phyloP scores from a whole-genome alignment of 2,329 filamentous ascomycete species.

The Chrysoporthe deuterocubensis region DNA sequence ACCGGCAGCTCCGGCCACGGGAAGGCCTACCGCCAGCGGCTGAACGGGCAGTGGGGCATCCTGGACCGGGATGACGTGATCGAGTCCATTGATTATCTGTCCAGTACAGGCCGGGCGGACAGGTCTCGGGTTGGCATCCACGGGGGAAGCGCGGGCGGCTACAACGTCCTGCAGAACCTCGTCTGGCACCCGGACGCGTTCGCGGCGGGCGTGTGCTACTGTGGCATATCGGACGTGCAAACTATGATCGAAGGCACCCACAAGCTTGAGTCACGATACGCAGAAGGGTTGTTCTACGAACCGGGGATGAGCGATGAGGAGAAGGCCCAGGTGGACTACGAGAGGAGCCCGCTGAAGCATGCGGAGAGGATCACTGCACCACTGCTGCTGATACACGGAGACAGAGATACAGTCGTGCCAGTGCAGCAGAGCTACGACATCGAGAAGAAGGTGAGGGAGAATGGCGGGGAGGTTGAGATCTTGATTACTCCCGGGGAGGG shows the following conservation, averaged over 20 bases:
- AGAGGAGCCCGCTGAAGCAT: slow-evolving; percentile 54
- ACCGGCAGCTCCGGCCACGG: slow-evolving; percentile 57
- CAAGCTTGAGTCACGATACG: slow-evolving; percentile 60
- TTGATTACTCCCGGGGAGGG: slow-evolving; percentile 55
- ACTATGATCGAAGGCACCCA: slow-evolving; percentile 53
- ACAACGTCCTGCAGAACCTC: slow-evolving; percentile 54
- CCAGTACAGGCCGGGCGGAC: slow-evolving; percentile 41
- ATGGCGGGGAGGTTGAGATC: slow-evolving; percentile 50
- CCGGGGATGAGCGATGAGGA: slow-evolving; percentile 42
- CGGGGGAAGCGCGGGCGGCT: slow-evolving; percentile 58
- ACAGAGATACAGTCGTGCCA: slow-evolving; percentile 60
- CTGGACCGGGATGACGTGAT: slow-evolving; percentile 55
- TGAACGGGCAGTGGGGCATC: slow-evolving; percentile 55
- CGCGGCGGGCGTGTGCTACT: slow-evolving; percentile 53
- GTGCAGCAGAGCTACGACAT: slow-evolving; percentile 60
- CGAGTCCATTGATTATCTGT: slow-evolving; percentile 50
- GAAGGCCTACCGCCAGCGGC: slow-evolving; percentile 50
- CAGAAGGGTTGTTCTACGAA: slow-evolving; percentile 48
- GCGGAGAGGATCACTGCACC: slow-evolving; percentile 53
- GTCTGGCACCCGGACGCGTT: slow-evolving; percentile 51
- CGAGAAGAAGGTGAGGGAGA: slow-evolving; percentile 46
- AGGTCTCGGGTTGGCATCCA: slow-evolving; percentile 49
- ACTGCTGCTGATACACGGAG: slow-evolving; percentile 60
- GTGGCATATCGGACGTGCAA: slow-evolving; percentile 56
- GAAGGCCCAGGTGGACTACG: slow-evolving; percentile 45